Conservation (phyloP, 2,329 filamentous ascomycete species). For the Leptographium wingfieldii region DNA sequence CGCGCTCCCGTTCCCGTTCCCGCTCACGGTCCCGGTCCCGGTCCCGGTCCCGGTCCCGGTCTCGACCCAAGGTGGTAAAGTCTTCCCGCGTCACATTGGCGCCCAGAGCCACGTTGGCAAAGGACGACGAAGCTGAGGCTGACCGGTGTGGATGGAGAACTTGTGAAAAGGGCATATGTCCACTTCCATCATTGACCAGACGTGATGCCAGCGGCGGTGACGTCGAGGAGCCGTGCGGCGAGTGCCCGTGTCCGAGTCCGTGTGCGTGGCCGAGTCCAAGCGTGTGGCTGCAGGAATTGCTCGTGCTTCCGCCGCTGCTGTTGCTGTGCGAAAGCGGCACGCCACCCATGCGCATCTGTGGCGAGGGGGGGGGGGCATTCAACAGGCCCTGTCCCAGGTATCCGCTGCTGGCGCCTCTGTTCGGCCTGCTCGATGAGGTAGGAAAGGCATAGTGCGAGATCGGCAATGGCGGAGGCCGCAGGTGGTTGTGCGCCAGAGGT, state of each 20-base stretch:
- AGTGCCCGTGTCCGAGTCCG: background rate
- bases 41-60: background rate
- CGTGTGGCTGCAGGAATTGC: background rate
- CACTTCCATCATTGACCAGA: conserved; percentile 22
- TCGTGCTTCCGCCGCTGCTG: background rate
- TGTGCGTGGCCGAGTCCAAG: background rate
- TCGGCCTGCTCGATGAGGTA: background rate
- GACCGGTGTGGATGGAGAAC: conserved; percentile 17
- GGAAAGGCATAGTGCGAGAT: background rate
- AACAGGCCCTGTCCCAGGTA: conserved; percentile 11
- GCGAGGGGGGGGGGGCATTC: conserved; percentile 36
- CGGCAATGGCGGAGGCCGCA: conserved; percentile 9
- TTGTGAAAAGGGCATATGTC: conserved; percentile 24
- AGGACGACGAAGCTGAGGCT: conserved; percentile 25
- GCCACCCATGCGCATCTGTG: conserved; percentile 29
- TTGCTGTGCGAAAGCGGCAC: conserved; percentile 22
- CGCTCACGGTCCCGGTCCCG: conserved; percentile 1
- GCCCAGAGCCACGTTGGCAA: background rate
- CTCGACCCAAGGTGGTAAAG: conserved; percentile 10
- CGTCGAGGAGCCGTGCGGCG: conserved; percentile 7
- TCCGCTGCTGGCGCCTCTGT: background rate
- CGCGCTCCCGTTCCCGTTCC: conserved; percentile 12
- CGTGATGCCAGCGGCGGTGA: conserved; percentile 20
- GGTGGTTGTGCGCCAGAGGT: conserved; percentile 11
- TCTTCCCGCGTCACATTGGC: conserved; percentile 12